Evolutionary conservation across 352 stramenopile genomes (phyloP).

Genomic region (Phytophthora boehmeriae): DNA sequence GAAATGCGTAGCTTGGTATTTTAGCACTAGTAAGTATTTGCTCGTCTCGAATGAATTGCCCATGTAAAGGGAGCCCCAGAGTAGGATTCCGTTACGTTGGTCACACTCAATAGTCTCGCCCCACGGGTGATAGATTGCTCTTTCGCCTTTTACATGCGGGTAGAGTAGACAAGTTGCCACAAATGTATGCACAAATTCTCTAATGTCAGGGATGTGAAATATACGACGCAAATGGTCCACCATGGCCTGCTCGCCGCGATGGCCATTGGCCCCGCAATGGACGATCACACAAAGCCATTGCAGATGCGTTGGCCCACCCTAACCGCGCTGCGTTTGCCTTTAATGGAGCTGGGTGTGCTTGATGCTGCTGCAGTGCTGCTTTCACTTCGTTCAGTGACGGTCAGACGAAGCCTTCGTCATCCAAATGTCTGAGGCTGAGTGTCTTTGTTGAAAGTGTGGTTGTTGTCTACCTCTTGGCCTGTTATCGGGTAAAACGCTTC

Average conservation of each 20-base stretch:
- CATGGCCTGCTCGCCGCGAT: no score
- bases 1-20: conserved; percentile 37
- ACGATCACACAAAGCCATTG: not conserved
- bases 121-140: conserved; percentile 5
- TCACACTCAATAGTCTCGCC: conserved; percentile 15
- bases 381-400: not conserved
- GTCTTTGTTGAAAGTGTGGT: not conserved
- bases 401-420: conserved; percentile 5
- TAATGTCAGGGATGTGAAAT: not conserved
- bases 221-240: not conserved
- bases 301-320: not conserved
- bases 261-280: conserved; percentile 8
- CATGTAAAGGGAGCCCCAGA: conserved; percentile 6
- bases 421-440: not conserved
- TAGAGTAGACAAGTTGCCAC: conserved; percentile 2
- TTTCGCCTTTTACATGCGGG: conserved; percentile 6
- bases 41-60: not conserved
- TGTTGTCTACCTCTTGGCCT: not conserved
- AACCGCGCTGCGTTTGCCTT: not conserved
- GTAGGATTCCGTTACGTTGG: no score
- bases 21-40: conserved; percentile 34
- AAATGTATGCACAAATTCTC: not conserved
- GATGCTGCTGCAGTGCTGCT: not conserved
- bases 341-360: not conserved
- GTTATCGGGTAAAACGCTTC: conserved; percentile 1